phyloP scores from a whole-genome alignment of 192 early-diverging fungal genomes.

The Mortierella hygrophila region DNA sequence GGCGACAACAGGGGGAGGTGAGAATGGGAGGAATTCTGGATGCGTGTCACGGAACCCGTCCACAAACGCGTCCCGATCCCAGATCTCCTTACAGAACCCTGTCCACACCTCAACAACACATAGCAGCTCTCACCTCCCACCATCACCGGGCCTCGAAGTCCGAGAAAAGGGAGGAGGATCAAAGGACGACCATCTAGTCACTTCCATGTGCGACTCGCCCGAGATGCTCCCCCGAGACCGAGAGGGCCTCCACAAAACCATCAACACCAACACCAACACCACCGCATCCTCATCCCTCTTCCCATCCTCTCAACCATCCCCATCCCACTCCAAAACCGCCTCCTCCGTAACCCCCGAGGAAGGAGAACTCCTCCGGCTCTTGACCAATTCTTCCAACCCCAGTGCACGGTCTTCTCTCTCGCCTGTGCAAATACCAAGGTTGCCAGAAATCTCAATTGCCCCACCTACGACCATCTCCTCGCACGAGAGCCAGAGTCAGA shows the following conservation, averaged over 20 bases:
- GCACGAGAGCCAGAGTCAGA: background rate
- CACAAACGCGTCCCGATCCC: background rate
- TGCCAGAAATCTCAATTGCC: slow-evolving; percentile 36
- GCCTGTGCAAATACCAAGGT: background rate
- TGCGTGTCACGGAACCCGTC: background rate
- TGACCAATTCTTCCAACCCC: background rate
- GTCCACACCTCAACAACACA: background rate
- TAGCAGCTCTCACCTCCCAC: background rate
- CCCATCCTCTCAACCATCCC: slow-evolving; percentile 1
- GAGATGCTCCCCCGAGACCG: slow-evolving; percentile 20
- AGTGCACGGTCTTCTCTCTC: background rate
- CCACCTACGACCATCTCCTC: slow-evolving; percentile 28
- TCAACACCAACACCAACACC: too few relatives aligned
- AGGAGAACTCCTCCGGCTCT: background rate
- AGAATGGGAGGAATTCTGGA: background rate
- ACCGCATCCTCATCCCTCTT: background rate
- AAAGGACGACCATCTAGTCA: background rate
- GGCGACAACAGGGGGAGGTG: background rate
- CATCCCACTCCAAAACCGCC: background rate
- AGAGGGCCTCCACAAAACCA: background rate
- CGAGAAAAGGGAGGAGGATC: background rate
- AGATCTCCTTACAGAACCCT: background rate
- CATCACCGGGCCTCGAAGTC: background rate
- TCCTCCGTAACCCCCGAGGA: background rate
- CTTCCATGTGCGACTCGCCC: slow-evolving; percentile 20